phyloP scores from a whole-genome alignment of 306 rosid genomes.

The Vigna radiata region DNA sequence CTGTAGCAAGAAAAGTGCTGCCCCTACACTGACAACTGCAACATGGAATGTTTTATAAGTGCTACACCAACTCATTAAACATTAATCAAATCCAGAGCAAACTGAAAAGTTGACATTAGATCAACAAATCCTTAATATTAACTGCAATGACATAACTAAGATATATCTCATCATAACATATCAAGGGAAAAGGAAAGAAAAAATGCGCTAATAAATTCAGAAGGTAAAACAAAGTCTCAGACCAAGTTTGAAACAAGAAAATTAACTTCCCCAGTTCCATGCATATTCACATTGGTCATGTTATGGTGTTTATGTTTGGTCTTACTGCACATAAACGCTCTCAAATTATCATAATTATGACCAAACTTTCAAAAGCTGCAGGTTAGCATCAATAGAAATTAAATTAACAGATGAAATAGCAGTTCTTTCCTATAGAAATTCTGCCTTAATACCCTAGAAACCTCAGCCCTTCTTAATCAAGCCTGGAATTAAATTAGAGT shows the following conservation, averaged over 20 bases:
- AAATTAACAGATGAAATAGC: conserved; percentile 15
- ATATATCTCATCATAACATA: conserved; percentile 13
- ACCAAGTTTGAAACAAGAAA: conserved; percentile 8
- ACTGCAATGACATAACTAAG: background rate
- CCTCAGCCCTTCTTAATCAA: background rate
- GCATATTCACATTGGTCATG: background rate
- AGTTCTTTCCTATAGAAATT: background rate
- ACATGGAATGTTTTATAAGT: conserved; percentile 42
- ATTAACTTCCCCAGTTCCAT: conserved; percentile 34
- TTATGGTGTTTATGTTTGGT: background rate
- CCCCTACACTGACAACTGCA: conserved; percentile 93
- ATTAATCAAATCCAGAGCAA: background rate
- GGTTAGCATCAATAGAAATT: background rate
- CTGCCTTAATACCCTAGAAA: background rate
- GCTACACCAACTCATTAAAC: conserved; percentile 26
- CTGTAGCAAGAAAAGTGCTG: conserved; percentile 85
- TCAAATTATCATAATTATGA: background rate
- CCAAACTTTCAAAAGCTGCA: background rate
- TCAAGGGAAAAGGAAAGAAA: background rate
- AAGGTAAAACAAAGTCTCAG: background rate
- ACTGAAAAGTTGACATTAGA: conserved; percentile 13
- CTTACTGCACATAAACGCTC: background rate
- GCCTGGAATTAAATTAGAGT: background rate
- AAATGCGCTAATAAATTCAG: too few relatives aligned
- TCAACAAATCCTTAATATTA: background rate